Base-by-base conservation (phyloP, 129 eudicot genomes). In the Silybum marianum region DNA sequence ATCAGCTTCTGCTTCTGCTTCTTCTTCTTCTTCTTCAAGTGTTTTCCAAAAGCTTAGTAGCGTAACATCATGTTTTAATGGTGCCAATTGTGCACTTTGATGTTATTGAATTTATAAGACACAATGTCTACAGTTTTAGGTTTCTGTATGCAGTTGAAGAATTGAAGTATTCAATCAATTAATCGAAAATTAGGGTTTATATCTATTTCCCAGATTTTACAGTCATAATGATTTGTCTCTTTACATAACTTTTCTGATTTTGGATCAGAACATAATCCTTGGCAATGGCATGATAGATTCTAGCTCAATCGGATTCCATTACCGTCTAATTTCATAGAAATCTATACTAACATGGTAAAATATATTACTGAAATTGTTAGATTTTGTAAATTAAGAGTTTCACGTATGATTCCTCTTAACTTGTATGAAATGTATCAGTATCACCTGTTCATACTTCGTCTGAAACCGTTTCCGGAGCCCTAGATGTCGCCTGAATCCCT, bases 1-100 rank as follows among this genome's bases (percentile, higher is more conserved):
- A 60, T 2, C 23, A 58, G 66, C 23, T 58, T 6, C 66, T 58
- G 6, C 66, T 58, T n/a, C 74, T 22, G 39, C 73, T 38, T 66
- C 12, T n/a, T n/a, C 63, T 13, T 1, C 19, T 48, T 0, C 74
- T 22, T 62, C 73, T 38, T 66, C 12, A 16, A 21, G 12, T 22
- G 36, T 44, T 9, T 16, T 58, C 10, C 24, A 75, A 82, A 68
- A 69, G 81, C 32, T 82, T 75, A 19, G 63, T 23, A 38, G 63
- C 72, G n/a, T 13, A 72, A 48, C 38, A 30, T n/a, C 51, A 51
- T 24, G 72, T 34, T 30, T 11, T 39, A 19, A 25, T 7, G 19
- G 11, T 80, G 39, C 74, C 72, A 42, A 39, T 30, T 66, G 69
- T 82, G 85, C 76, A 23, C 2, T 16, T 21, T 82, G 39, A 74